Conservation (phyloP, 2,329 filamentous ascomycete genomes). For the Emergomyces pasteurianus region DNA sequence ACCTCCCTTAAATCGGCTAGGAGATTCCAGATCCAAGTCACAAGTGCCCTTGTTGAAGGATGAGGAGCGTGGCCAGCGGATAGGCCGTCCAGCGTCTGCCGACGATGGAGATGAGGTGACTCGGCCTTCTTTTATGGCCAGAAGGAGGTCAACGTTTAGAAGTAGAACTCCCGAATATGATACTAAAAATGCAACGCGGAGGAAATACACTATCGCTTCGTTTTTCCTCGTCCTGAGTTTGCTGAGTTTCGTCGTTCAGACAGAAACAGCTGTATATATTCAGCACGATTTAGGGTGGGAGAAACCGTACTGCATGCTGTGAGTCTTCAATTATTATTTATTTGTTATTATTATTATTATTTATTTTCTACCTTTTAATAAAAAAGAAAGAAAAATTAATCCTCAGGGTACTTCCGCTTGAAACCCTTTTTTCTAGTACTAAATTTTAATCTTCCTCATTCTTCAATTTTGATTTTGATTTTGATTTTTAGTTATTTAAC, state of each 20-base stretch:
- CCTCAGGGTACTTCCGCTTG: not conserved
- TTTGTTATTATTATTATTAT: too few relatives aligned
- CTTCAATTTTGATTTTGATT: not conserved
- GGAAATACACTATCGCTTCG: constrained; percentile 76
- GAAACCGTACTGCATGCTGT: constrained; percentile 99
- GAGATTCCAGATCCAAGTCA: constrained; percentile 32
- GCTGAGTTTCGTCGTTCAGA: constrained; percentile 83
- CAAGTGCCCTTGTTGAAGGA: constrained; percentile 45
- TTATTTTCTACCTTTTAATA: too few relatives aligned
- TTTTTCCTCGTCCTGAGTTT: constrained; percentile 75
- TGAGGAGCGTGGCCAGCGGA: constrained; percentile 28
- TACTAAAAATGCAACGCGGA: constrained; percentile 54
- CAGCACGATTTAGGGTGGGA: constrained; percentile 87
- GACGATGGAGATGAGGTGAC: constrained; percentile 16
- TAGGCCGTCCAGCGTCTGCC: constrained; percentile 13
- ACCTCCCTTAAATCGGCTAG: constrained; percentile 37
- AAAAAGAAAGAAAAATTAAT: not conserved
- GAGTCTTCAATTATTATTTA: constrained; percentile 22
- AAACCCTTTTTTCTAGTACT: not conserved
- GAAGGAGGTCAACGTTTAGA: constrained; percentile 57
- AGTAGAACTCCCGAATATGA: constrained; percentile 62
- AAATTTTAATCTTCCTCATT: not conserved
- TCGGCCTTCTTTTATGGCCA: constrained; percentile 31
- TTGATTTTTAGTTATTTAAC: constrained; percentile 56
- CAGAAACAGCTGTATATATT: constrained; percentile 89